Evolutionary conservation across 2,329 filamentous ascomycete genomes (phyloP).

Genomic region (Aspergillus costaricaensis): DNA sequence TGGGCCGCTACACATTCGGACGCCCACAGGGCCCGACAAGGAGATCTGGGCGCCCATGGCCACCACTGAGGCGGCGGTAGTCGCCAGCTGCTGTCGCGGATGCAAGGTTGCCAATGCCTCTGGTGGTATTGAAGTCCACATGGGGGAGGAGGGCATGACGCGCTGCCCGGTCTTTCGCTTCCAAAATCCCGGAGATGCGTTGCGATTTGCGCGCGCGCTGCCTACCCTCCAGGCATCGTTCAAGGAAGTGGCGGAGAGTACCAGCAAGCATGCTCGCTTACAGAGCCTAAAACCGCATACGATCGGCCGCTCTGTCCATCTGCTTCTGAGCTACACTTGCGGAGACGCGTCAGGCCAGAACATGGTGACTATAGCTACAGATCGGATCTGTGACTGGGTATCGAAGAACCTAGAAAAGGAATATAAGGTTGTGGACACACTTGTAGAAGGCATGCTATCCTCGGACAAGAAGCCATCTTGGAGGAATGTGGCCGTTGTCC

Average conservation of each 20-base stretch:
- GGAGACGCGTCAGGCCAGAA: constrained; percentile 35
- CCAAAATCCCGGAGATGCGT: constrained; percentile 19
- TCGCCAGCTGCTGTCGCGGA: constrained; percentile 34
- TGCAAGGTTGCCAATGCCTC: constrained; percentile 29
- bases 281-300: constrained; percentile 21
- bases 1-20: constrained; percentile 5
- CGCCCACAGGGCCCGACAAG: neutral
- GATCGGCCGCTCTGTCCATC: constrained; percentile 25
- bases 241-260: neutral
- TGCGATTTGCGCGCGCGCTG: constrained; percentile 15
- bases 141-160: constrained; percentile 25
- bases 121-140: constrained; percentile 19
- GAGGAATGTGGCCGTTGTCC: constrained; percentile 23
- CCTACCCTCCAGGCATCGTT: neutral
- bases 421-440: constrained; percentile 6
- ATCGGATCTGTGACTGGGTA: constrained; percentile 24
- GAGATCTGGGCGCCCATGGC: constrained; percentile 30
- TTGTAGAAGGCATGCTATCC: constrained; percentile 27
- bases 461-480: constrained; percentile 31
- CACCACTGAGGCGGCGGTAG: constrained; percentile 30
- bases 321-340: constrained; percentile 27
- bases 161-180: constrained; percentile 30
- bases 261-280: constrained; percentile 8
- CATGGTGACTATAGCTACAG: constrained; percentile 34
- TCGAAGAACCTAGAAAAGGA: neutral